These are phyloP conservation scores for Rhizoclosmatium globosum DNA, from an alignment of 192 early-diverging fungal species.

Conservation along the genomic window DNA sequence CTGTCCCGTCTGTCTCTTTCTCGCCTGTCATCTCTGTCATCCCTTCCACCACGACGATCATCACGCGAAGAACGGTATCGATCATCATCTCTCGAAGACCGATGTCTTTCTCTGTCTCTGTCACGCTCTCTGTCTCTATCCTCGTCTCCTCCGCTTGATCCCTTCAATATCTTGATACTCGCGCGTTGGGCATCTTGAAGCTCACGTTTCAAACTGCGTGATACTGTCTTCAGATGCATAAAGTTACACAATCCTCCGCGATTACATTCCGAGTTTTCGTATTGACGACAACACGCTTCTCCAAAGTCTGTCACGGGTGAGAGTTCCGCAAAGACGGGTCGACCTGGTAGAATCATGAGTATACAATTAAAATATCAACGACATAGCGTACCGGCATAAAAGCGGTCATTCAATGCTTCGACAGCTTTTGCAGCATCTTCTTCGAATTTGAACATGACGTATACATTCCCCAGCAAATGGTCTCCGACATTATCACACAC, in stretches of 20 bases:
- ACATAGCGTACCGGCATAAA: conserved; percentile 76
- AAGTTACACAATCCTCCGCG: conserved; percentile 98
- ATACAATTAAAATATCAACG: background rate
- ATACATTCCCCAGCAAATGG: conserved; percentile 96
- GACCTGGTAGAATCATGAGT: conserved; percentile 49
- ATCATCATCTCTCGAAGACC: conserved; percentile 4
- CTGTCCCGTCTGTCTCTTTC: no score
- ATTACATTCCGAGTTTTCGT: conserved; percentile 94
- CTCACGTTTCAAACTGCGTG: conserved; percentile 79
- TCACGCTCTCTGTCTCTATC: conserved; percentile 12
- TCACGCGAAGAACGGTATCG: background rate
- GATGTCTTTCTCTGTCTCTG: background rate
- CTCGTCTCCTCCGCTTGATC: background rate
- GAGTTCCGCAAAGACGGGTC: conserved; percentile 94
- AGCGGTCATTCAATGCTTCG: conserved; percentile 91
- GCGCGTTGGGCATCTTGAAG: conserved; percentile 79
- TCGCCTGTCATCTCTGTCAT: no score
- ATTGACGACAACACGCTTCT: conserved; percentile 97
- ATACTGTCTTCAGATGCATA: conserved; percentile 95
- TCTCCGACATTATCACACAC: conserved; percentile 98
- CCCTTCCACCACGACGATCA: background rate
- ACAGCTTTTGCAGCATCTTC: conserved; percentile 94
- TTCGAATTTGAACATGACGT: conserved; percentile 89
- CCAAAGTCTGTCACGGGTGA: conserved; percentile 97
- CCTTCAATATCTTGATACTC: conserved; percentile 39